Evolutionary conservation across 306 rosid species (phyloP).

Genomic region (Acacia confusa): DNA sequence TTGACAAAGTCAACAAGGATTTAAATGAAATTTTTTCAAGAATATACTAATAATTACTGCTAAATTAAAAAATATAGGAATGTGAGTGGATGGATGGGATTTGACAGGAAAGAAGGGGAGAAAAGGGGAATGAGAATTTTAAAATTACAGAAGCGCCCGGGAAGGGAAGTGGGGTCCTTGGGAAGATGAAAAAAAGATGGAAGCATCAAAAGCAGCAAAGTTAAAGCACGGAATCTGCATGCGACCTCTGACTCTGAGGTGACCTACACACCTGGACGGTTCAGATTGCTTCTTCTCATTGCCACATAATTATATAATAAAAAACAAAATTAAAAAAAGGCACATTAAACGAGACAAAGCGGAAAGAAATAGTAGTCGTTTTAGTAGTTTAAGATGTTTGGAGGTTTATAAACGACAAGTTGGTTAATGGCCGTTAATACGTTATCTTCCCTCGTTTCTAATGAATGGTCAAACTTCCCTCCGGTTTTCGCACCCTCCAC

Average conservation of each 20-base stretch:
- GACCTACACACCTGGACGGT: constrained; percentile 34
- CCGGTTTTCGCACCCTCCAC: background rate
- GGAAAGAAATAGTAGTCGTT: background rate
- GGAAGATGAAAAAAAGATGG: constrained; percentile 35
- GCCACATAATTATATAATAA: background rate
- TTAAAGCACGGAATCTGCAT: constrained; percentile 29
- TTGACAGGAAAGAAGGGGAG: background rate
- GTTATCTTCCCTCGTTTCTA: constrained; percentile 20
- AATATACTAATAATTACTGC: no score
- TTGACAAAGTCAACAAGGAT: no score
- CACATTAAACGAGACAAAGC: constrained; percentile 6
- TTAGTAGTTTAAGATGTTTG: background rate
- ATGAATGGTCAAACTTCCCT: background rate
- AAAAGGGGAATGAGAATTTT: background rate
- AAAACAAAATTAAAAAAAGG: background rate
- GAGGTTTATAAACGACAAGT: constrained; percentile 40
- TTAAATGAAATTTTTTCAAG: no score
- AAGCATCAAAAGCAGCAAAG: constrained; percentile 38
- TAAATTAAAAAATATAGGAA: background rate
- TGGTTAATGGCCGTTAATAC: constrained; percentile 62
- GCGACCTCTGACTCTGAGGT: background rate
- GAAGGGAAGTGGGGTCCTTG: background rate
- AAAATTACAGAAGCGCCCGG: background rate
- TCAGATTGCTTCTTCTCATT: constrained; percentile 16
- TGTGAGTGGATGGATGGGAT: background rate